Evolutionary conservation across 75 land plant species (phyloP).

Genomic region (Selaginella moellendorffii): DNA sequence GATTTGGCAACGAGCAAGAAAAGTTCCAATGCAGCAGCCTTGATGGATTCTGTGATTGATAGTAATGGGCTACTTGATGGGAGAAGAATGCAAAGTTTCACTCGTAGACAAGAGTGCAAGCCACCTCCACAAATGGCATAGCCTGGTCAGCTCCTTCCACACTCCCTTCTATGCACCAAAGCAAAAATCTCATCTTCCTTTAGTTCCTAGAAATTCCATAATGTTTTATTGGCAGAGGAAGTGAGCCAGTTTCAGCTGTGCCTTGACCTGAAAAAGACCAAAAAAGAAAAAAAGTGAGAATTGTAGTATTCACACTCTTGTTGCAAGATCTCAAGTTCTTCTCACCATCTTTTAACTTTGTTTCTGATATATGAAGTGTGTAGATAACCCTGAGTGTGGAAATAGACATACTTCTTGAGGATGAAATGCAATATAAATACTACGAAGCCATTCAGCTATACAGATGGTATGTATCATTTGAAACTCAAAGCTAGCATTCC

Average conservation of each 20-base stretch:
- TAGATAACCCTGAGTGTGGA: no score
- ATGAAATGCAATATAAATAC: no score
- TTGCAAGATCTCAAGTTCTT: slow-evolving; percentile 62
- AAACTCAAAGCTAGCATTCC: no score
- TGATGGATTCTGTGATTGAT: slow-evolving; percentile 46
- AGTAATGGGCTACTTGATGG: no score
- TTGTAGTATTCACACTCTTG: slow-evolving; percentile 11
- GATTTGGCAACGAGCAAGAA: slow-evolving; percentile 60
- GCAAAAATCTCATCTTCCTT: neutral
- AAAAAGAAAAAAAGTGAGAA: slow-evolving; percentile 14
- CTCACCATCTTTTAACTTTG: slow-evolving; percentile 80
- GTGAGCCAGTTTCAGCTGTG: neutral
- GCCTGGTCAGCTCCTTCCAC: slow-evolving; percentile 64
- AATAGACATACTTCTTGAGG: no score
- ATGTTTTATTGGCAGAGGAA: slow-evolving; percentile 17
- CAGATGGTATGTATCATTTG: no score
- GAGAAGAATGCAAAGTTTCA: slow-evolving; percentile 88
- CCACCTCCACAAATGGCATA: slow-evolving; percentile 72
- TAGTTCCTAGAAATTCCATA: neutral
- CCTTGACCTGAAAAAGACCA: slow-evolving; percentile 81
- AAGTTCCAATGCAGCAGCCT: slow-evolving; percentile 90
- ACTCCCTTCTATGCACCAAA: slow-evolving; percentile 37
- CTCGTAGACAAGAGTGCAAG: slow-evolving; percentile 77
- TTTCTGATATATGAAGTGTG: slow-evolving; percentile 40
- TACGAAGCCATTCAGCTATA: no score